phyloP scores from a whole-genome alignment of 2,329 filamentous ascomycete genomes.

The Aspergillus arachidicola region DNA sequence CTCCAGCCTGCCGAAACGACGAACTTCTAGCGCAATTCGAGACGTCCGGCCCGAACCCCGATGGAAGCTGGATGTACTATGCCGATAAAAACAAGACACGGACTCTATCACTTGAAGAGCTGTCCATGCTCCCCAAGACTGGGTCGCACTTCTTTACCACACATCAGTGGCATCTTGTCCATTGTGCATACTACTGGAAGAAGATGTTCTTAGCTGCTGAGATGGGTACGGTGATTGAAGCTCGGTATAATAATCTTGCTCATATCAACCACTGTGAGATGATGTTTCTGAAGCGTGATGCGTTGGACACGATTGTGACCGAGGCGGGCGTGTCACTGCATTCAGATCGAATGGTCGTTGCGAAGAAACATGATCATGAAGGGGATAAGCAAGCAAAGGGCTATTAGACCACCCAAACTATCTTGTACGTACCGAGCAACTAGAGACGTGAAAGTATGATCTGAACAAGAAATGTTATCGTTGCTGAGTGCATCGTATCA shows the following conservation, averaged over 20 bases:
- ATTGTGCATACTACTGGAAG: constrained; percentile 40
- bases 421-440: neutral
- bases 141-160: constrained; percentile 22
- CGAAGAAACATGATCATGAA: neutral
- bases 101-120: constrained; percentile 17
- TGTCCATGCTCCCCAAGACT: constrained; percentile 24
- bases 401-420: neutral
- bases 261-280: constrained; percentile 22
- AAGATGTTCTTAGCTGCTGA: constrained; percentile 24
- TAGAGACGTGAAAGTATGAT: neutral
- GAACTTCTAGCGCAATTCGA: constrained; percentile 39
- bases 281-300: constrained; percentile 16
- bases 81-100: constrained; percentile 28
- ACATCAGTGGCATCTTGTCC: constrained; percentile 33
- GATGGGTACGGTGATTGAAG: constrained; percentile 25
- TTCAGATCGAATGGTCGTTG: constrained; percentile 7
- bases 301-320: constrained; percentile 10
- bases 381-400: neutral
- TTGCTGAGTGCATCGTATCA: neutral
- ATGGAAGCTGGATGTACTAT: constrained; percentile 38
- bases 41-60: constrained; percentile 26
- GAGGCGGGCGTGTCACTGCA: constrained; percentile 10
- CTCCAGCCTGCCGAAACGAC: constrained; percentile 36
- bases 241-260: constrained; percentile 19
- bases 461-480: too few relatives aligned